Conservation (phyloP, 768 basidiomycete genomes). For the Boletus vermiculosoides region DNA sequence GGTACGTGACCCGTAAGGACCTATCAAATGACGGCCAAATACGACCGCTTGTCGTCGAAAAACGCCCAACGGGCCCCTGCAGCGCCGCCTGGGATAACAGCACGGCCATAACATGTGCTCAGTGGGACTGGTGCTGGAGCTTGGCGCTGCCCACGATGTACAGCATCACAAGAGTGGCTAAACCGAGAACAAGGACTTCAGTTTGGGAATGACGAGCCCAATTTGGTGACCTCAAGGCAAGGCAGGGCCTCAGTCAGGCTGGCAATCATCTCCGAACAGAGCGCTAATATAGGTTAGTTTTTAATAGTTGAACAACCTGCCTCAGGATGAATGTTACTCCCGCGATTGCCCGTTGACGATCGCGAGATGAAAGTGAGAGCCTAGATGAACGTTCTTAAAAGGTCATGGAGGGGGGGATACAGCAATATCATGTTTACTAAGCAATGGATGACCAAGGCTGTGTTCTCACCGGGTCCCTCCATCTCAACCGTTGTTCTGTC, state of each 20-base stretch:
- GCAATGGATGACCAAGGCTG: constrained; percentile 9
- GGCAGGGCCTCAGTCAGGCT: neutral
- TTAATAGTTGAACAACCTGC: neutral
- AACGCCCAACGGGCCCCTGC: neutral
- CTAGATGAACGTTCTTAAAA: neutral
- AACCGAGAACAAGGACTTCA: neutral
- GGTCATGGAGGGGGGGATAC: neutral
- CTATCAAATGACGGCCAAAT: neutral
- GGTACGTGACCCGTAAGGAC: neutral
- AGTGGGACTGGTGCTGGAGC: neutral
- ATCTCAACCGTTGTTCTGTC: neutral
- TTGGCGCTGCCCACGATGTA: neutral
- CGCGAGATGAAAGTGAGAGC: neutral
- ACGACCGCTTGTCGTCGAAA: neutral
- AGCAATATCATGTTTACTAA: constrained; percentile 14
- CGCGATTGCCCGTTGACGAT: neutral
- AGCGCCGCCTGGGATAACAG: neutral
- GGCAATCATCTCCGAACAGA: constrained; percentile 3
- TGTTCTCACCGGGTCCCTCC: neutral
- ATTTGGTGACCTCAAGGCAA: neutral
- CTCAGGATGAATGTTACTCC: neutral
- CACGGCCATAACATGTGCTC: neutral
- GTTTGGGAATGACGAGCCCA: neutral
- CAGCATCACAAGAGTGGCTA: neutral
- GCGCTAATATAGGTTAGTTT: neutral